Conservation (phyloP, 345 rosid species). For the Gossypium rotundifolium region DNA sequence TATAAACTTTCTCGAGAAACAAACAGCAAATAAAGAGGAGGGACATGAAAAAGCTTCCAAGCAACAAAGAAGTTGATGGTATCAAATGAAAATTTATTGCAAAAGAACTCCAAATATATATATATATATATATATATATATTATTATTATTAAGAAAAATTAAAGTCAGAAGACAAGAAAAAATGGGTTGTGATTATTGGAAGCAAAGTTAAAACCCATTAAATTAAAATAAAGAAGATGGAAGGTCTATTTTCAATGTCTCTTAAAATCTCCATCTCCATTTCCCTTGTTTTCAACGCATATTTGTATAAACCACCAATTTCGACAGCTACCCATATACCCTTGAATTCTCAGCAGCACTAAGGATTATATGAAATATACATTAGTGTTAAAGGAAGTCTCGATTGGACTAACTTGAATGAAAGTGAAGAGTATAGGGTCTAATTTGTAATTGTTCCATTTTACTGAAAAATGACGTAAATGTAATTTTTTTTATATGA, state of each 20-base stretch:
- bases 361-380: no score
- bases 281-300: conserved; percentile 42
- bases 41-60: conserved; percentile 26
- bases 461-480: no score
- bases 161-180: neutral
- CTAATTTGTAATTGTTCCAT: no score
- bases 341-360: neutral
- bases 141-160: neutral
- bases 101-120: neutral
- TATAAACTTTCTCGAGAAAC: neutral
- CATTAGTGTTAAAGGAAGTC: no score
- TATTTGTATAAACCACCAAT: neutral
- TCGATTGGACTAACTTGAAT: no score
- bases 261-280: conserved; percentile 6
- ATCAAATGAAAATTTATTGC: neutral
- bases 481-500: no score
- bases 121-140: no score
- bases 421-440: no score
- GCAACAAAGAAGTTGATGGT: conserved; percentile 22
- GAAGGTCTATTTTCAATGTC: conserved; percentile 31
- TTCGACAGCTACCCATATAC: neutral
- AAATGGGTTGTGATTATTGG: conserved; percentile 31
- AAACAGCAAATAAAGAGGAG: neutral
- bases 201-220: conserved; percentile 28
- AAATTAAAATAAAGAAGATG: conserved; percentile 24